A percentile compares a stretch with the other conserved stretches of the same genome.
These are phyloP conservation scores for Hypoxylon trugodes DNA, from an alignment of 495 filamentous ascomycete species.

Conservation along the genomic window DNA sequence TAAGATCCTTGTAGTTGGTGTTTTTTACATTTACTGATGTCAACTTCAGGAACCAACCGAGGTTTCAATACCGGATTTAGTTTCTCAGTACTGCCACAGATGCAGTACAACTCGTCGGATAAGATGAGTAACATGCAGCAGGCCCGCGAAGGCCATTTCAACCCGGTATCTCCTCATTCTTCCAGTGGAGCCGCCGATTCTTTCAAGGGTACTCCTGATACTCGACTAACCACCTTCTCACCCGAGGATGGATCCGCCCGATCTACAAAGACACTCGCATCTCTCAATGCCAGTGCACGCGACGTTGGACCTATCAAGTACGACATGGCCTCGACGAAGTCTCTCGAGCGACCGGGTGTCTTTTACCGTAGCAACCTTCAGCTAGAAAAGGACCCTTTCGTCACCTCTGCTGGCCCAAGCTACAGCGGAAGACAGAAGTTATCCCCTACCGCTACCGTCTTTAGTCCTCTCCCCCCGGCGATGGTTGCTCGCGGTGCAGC, in stretches of 20 bases:
- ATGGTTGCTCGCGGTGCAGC: slow-evolving; percentile 43
- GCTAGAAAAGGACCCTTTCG: slow-evolving; percentile 55
- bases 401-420: slow-evolving; percentile 38
- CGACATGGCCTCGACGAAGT: slow-evolving; percentile 16
- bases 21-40: slow-evolving; percentile 1
- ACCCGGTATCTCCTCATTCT: slow-evolving; percentile 64
- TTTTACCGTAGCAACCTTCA: slow-evolving; percentile 27
- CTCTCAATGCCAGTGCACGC: slow-evolving; percentile 32
- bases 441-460: slow-evolving; percentile 59
- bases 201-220: slow-evolving; percentile 69
- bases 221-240: slow-evolving; percentile 69
- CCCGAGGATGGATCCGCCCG: slow-evolving; percentile 61
- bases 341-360: slow-evolving; percentile 23
- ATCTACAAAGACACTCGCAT: slow-evolving; percentile 43
- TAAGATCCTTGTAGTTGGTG: background rate
- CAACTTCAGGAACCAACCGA: background rate
- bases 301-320: slow-evolving; percentile 35
- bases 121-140: slow-evolving; percentile 45
- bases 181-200: slow-evolving; percentile 63
- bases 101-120: slow-evolving; percentile 1
- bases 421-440: slow-evolving; percentile 52
- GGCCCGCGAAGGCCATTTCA: slow-evolving; percentile 49
- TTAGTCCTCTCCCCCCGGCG: slow-evolving; percentile 49
- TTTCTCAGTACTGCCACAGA: background rate
- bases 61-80: background rate